Percentiles rank a stretch among this genome's conserved stretches.
These are phyloP conservation scores for Penstemon davidsonii DNA, from an alignment of 257 asterid species.

Conservation along the genomic window DNA sequence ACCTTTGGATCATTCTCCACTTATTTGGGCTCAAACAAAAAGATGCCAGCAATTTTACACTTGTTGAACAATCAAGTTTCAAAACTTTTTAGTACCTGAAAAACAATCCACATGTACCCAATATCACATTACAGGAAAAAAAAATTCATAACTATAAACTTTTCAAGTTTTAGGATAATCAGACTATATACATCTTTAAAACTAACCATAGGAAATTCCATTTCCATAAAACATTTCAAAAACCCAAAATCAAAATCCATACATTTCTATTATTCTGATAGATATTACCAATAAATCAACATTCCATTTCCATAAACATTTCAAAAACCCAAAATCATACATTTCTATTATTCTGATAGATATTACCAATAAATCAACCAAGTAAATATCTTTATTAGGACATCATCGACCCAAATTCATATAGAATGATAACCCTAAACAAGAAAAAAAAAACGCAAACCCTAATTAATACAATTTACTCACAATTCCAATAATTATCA, in stretches of 20 bases:
- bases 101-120: slow-evolving; percentile 23
- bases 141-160: slow-evolving; percentile 12
- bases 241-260: neutral
- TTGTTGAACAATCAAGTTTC: slow-evolving; percentile 4
- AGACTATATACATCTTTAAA: too few relatives aligned
- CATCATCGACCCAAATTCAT: slow-evolving; percentile 1
- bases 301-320: neutral
- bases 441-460: neutral
- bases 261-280: neutral
- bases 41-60: neutral
- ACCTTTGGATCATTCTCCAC: slow-evolving; percentile 90
- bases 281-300: neutral
- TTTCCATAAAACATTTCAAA: neutral
- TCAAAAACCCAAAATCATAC: neutral
- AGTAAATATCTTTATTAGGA: neutral
- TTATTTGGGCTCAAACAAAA: slow-evolving; percentile 27
- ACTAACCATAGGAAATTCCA: too few relatives aligned
- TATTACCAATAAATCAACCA: slow-evolving; percentile 4
- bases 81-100: slow-evolving; percentile 21
- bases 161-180: neutral
- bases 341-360: neutral
- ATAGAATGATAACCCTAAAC: neutral
- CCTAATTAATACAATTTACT: neutral
- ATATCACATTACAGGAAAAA: slow-evolving; percentile 9
- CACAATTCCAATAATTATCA: neutral